phyloP scores from a whole-genome alignment of 148 eudicot species.

The Beta vulgaris region DNA sequence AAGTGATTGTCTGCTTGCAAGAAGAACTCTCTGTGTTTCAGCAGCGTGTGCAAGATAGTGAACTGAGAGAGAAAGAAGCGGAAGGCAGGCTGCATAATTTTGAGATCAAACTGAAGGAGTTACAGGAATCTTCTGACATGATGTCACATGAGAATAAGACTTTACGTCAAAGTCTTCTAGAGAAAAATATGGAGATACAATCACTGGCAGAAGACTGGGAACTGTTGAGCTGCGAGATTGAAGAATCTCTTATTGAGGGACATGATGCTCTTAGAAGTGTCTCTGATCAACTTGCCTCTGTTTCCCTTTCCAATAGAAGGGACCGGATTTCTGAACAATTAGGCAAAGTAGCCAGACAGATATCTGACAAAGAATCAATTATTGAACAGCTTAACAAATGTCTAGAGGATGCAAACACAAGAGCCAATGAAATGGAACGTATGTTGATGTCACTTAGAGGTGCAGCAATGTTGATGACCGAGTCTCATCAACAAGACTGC shows the following conservation, averaged over 20 bases:
- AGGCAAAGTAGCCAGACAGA: constrained; percentile 49
- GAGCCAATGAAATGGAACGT: constrained; percentile 59
- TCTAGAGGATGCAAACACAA: constrained; percentile 62
- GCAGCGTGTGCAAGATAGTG: constrained; percentile 61
- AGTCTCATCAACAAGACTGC: constrained; percentile 74
- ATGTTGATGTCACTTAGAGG: constrained; percentile 88
- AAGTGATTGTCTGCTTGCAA: constrained; percentile 90
- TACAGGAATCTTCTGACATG: constrained; percentile 36
- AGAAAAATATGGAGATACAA: constrained; percentile 50
- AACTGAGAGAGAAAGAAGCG: constrained; percentile 51
- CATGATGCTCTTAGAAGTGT: constrained; percentile 60
- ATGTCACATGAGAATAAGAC: constrained; percentile 46
- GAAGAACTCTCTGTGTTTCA: constrained; percentile 83
- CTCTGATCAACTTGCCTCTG: constrained; percentile 47
- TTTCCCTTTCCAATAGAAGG: constrained; percentile 37
- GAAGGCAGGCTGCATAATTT: constrained; percentile 38
- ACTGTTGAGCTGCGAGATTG: constrained; percentile 50
- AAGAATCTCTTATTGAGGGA: constrained; percentile 61
- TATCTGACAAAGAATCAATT: constrained; percentile 60
- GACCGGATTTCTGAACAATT: constrained; percentile 55
- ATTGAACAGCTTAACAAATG: constrained; percentile 56
- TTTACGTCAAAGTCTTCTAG: constrained; percentile 39
- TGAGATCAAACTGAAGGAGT: constrained; percentile 40
- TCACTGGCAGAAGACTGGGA: constrained; percentile 52
- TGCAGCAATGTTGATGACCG: constrained; percentile 69